Evolutionary conservation across 306 rosid species (phyloP), one percentile per base, ranked within the genome.

Genomic region (Lablab purpureus): DNA sequence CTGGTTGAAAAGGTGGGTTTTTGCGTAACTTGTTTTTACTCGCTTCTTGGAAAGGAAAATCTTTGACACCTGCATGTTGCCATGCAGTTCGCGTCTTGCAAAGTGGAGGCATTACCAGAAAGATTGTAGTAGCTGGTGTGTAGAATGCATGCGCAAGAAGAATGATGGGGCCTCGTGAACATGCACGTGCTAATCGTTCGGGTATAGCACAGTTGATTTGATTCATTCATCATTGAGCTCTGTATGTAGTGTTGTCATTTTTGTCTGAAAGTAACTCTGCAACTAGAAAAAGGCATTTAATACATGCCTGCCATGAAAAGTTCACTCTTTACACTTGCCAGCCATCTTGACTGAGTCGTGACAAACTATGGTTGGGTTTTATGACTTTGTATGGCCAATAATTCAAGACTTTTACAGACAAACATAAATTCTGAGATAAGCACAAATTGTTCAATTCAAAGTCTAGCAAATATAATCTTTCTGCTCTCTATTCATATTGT

Each of bases 1-100:
- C 28, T 94, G 99, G 99, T 92, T 97, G 82, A 85, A 94, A 92
- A 92, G 98, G 99, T 95, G 87, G 28, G 28, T 3, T 27, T 40
- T 41, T 47, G 68, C 85, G 41, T 58, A 56, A 49, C 58, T 21
- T 71, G 15, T 71, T 66, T 74, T 13, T 70, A 6, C 40, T 6
- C 3, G 3, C 36, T 32, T 1, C 4, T 32, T 34, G 40, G 6
- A 8, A 34, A 30, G 40, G 8, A 34, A 1, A 40, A 1, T 40
- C 12, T 8, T 10, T 40, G 45, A 40, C 46, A 41, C 14, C 0
- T 41, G 13, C 65, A 67, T 83, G 49, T 75, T 84, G 65, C 25
- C 18, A 25, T 58, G 84, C 28, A 92, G 98, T 84, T 90, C 98
- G 64, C 83, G 73, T 28, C 91, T 86, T 75, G 82, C 97, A 81